Base-by-base conservation (phyloP, 306 rosid genomes). In the Hylodesmum podocarpum region DNA sequence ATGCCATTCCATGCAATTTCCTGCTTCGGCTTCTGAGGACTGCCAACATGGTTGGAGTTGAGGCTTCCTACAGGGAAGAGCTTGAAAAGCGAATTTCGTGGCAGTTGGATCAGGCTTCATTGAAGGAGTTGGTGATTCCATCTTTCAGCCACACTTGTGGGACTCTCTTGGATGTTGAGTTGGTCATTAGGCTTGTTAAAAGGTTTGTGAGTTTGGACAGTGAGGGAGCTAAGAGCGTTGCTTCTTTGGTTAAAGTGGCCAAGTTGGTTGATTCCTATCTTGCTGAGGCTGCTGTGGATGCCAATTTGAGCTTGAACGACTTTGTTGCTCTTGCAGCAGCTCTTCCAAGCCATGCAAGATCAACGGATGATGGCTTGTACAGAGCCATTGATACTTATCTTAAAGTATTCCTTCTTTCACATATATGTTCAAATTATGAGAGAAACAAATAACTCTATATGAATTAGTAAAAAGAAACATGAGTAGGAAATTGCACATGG, bases 381-480 rank as follows among this genome's bases (percentile, higher is more conserved):
- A 83, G 99, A 80, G 97, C 97, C 91, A 75, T 95, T 82, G 99
- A 95, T 70, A 95, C 99, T 13, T 95, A 89, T 70, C 97, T 95
- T 6, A 95, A 95, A 76, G 99, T 92, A 84, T 81, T 86, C 63
- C 76, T 75, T 66, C 15, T 67, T 66, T 53, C 3, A 21, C 2
- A 12, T 40, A 25, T 19, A 15, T 31, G 50, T 41, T 22, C 69
- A 19, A 15, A 55, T 13, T 47, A 67, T 1, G 9, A 67, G 61
- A 68, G 36, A 61, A 67, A 18, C 28, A 46, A 62, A 51, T 44
- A 47, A 29, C 4, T 19, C 36, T 12, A 6, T 18, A 19, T 70
- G 47, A 31, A 70, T 70, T 12, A 10, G 4, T 41, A 1, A 13
- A 9, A 11, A 33, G 37, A 33, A 33, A 33, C 37, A 33, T 1